A percentile compares a stretch with the other conserved stretches of the same genome.
phyloP scores from a whole-genome alignment of 306 rosid species.

The Trifolium repens region DNA sequence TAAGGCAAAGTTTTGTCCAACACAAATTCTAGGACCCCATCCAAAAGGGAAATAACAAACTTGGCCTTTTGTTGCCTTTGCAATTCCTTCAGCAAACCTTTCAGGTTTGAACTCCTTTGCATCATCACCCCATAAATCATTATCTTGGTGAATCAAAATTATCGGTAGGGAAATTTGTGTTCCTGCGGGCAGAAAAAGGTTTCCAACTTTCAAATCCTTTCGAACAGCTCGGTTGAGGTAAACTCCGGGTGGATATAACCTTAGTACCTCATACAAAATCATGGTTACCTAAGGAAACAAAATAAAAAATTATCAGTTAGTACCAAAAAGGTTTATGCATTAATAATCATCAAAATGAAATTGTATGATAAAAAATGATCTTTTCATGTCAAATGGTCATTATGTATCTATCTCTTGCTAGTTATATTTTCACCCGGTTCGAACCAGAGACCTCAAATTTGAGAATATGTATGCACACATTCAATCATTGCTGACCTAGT shows the following conservation, averaged over 20 bases:
- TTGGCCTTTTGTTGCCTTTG: conserved; percentile 37
- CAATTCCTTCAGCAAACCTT: conserved; percentile 44
- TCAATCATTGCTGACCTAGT: too few relatives aligned
- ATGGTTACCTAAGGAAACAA: not conserved
- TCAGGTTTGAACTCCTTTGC: conserved; percentile 47
- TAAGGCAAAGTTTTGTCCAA: conserved; percentile 35
- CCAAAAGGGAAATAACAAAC: conserved; percentile 38
- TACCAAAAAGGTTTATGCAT: too few relatives aligned
- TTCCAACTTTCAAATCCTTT: conserved; percentile 23
- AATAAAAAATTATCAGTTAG: not conserved
- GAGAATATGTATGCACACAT: too few relatives aligned
- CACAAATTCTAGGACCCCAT: conserved; percentile 11
- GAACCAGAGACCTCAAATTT: not conserved
- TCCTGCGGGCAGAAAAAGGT: conserved; percentile 10
- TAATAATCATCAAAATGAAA: not conserved
- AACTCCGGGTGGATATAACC: not conserved
- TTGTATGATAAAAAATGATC: not conserved
- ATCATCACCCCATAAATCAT: conserved; percentile 45
- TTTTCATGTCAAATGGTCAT: too few relatives aligned
- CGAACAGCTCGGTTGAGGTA: not conserved
- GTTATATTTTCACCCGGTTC: not conserved
- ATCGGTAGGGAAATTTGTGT: not conserved
- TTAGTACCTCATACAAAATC: conserved; percentile 32
- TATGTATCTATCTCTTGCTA: too few relatives aligned
- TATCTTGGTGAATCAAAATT: conserved; percentile 28